Percentiles rank a stretch among this genome's conserved stretches.
These are phyloP conservation scores for Elongisporangium anandrum DNA, from an alignment of 352 stramenopile species.

Conservation along the genomic window DNA sequence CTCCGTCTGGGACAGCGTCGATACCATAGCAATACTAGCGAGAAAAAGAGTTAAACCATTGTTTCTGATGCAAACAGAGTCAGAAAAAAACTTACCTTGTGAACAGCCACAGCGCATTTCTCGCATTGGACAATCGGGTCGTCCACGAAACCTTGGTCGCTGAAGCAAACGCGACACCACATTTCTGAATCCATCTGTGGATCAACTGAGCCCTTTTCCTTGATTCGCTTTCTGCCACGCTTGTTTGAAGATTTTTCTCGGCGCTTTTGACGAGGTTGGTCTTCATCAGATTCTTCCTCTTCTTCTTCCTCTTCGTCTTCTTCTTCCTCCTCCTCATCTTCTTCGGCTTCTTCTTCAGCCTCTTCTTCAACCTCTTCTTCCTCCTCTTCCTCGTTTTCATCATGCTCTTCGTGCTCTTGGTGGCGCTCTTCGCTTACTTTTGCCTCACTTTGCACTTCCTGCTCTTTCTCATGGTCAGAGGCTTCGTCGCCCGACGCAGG, in stretches of 20 bases:
- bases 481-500: slow-evolving; percentile 15
- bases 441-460: slow-evolving; percentile 16
- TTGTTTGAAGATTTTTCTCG: slow-evolving; percentile 9
- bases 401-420: slow-evolving; percentile 20
- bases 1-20: slow-evolving; percentile 67
- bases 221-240: slow-evolving; percentile 28
- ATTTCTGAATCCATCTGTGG: slow-evolving; percentile 78
- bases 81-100: slow-evolving; percentile 54
- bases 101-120: slow-evolving; percentile 76
- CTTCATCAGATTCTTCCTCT: slow-evolving; percentile 21
- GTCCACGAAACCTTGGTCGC: slow-evolving; percentile 81
- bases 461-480: slow-evolving; percentile 16
- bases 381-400: slow-evolving; percentile 18
- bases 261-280: slow-evolving; percentile 21
- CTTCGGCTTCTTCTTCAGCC: slow-evolving; percentile 25
- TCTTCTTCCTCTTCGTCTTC: slow-evolving; percentile 37
- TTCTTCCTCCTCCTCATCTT: slow-evolving; percentile 39
- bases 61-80: not conserved
- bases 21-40: slow-evolving; percentile 87
- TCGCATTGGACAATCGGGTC: slow-evolving; percentile 88
- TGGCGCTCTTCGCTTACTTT: slow-evolving; percentile 22
- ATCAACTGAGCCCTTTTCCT: slow-evolving; percentile 30
- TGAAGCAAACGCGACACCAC: slow-evolving; percentile 88
- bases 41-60: slow-evolving; percentile 5
- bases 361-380: slow-evolving; percentile 30